Evolutionary conservation across 805 yeast genomes (phyloP), one percentile per base, ranked within the genome.

Genomic region (Candida insectalens): DNA sequence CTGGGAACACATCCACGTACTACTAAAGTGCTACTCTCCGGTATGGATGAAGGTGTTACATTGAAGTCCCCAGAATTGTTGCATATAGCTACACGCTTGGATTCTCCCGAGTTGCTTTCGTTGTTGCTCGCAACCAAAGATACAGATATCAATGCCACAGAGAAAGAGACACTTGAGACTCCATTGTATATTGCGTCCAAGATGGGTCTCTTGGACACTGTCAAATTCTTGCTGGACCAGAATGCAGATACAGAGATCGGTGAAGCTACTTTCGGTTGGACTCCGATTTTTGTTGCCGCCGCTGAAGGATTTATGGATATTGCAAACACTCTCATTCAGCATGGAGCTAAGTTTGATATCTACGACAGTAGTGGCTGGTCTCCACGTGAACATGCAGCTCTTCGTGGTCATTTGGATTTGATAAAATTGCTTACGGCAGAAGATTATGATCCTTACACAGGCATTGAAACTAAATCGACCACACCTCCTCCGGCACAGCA

Each of bases 371-470:
- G 92, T 34, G 96, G 96, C 0, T 89, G 97, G 97, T 74, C 85
- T 14, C 95, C 97, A n/a, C 77, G 85, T 77, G 97, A 89, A 49
- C 97, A 89, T 55, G 96, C 96, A 0, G 78, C 84, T 32, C 62
- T 89, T 30, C 69, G 96, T 46, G 97, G 97, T 4, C 94, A 87
- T 53, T 59, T 88, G 37, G 67, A 62, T 3, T 71, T 84, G 25
- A 78, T 92, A 2, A 73, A 73, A 34, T 45, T 73, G 47, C 60
- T 89, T 36, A 65, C 65, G 20, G 83, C 83, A 2, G 37, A 45
- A 3, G 60, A 69, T 42, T 64, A 57, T 37, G 56, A 62, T 32
- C 59, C 63, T 1, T 50, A 53, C 33, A 44, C 44, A 9, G 30
- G 43, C 2, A 30, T 54, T 26, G 52, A 45, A 6, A 29, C 39